Base-by-base conservation (phyloP, 108 stramenopile genomes). In the Nitzschia palea region DNA sequence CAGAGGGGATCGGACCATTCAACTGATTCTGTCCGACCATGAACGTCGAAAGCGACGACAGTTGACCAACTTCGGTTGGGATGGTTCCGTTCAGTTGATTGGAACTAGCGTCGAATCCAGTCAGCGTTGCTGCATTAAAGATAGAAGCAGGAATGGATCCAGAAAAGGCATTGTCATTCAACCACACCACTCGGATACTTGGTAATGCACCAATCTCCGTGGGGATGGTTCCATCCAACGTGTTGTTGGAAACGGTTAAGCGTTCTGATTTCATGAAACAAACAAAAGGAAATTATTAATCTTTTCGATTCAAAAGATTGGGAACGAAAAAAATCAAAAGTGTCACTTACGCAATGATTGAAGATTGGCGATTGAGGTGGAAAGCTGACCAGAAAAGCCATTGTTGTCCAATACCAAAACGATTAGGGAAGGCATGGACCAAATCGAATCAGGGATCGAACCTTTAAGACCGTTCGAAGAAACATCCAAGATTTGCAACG, bases 191-290 rank as follows among this genome's bases (percentile, higher is more conserved):
- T 30, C 25, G 14, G 10, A 71, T 34, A 29, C 29, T 32, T 3
- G 56, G 25, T 3, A 78, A 15, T 3, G 28, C 22, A 28, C 81
- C 83, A 28, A 89, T 51, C 26, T 77, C 53, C 4, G 70, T 42
- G n/a, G 88, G 83, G 25, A 89, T 61, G 9, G 44, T 48, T 18
- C 82, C 82, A 2, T 50, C 71, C 55, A 88, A 71, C 1, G 70
- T 65, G 30, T 81, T 70, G 27, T 73, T 40, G 69, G 34, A 52
- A 9, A 68, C 54, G 20, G 40, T 12, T 4, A 68, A 68, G 30
- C 40, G 36, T 23, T 43, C 59, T 35, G 56, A 47, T 32, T 32
- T 5, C 14, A 48, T 26, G 9, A 65, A 44, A 30, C 44, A 32
- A 12, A 56, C n/a, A 56, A 40, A 40, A 40, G 37, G 37, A 40